Evolutionary conservation across 345 rosid genomes (phyloP).

Genomic region (Populus alba): DNA sequence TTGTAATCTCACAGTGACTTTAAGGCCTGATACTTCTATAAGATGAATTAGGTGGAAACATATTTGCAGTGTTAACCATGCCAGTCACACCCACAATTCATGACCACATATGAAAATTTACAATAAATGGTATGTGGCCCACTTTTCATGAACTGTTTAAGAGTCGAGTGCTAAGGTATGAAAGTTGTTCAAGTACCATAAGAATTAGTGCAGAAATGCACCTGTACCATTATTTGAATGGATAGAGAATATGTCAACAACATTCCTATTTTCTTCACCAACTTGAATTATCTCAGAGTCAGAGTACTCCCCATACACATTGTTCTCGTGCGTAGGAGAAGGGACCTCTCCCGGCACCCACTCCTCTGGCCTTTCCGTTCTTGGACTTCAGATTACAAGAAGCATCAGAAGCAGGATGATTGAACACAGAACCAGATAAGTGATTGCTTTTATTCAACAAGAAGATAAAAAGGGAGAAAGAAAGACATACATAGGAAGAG

Average conservation of each 20-base stretch:
- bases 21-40: too few relatives aligned
- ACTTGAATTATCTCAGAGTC: constrained; percentile 42
- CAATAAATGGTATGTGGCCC: too few relatives aligned
- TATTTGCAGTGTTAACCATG: too few relatives aligned
- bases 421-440: constrained; percentile 8
- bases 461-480: constrained; percentile 2
- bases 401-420: constrained; percentile 16
- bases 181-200: background rate
- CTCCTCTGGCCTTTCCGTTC: constrained; percentile 84
- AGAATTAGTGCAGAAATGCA: constrained; percentile 11
- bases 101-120: too few relatives aligned
- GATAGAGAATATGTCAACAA: constrained; percentile 83
- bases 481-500: constrained; percentile 70
- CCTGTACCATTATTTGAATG: constrained; percentile 56
- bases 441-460: background rate
- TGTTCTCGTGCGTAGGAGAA: constrained; percentile 29
- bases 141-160: background rate
- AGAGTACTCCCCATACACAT: constrained; percentile 38
- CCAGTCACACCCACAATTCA: too few relatives aligned
- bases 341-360: constrained; percentile 83
- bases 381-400: constrained; percentile 39
- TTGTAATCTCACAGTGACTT: too few relatives aligned
- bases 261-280: constrained; percentile 45
- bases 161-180: background rate
- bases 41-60: too few relatives aligned